phyloP scores from a whole-genome alignment of 495 filamentous ascomycete species.

The Aspergillus ellipticus region DNA sequence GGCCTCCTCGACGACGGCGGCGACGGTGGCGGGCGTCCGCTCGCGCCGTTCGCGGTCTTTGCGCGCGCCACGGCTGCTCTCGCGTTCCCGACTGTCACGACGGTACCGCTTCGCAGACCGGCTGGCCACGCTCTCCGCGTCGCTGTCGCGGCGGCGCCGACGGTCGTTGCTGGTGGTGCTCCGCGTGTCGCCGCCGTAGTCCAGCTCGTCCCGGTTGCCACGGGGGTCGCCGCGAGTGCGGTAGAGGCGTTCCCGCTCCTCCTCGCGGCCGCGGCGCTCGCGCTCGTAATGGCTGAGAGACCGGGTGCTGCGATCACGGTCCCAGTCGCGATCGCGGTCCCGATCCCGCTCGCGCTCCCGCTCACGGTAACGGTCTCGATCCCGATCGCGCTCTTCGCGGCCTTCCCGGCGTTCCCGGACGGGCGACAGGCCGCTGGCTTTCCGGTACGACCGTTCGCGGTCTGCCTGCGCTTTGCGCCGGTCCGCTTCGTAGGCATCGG shows the following conservation, averaged over 20 bases:
- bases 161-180: slow-evolving; percentile 57
- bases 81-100: slow-evolving; percentile 42
- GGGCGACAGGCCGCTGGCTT: slow-evolving; percentile 60
- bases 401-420: slow-evolving; percentile 43
- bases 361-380: slow-evolving; percentile 43
- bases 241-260: slow-evolving; percentile 81
- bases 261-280: slow-evolving; percentile 76
- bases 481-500: slow-evolving; percentile 84
- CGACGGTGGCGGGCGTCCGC: slow-evolving; percentile 45
- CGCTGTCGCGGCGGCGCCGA: slow-evolving; percentile 63
- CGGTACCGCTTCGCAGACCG: slow-evolving; percentile 50
- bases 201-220: slow-evolving; percentile 72
- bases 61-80: slow-evolving; percentile 57
- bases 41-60: slow-evolving; percentile 59
- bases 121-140: slow-evolving; percentile 65
- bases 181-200: slow-evolving; percentile 78
- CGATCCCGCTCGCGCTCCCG: slow-evolving; percentile 35
- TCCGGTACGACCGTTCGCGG: slow-evolving; percentile 82
- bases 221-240: slow-evolving; percentile 74
- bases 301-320: slow-evolving; percentile 48
- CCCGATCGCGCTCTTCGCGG: slow-evolving; percentile 58
- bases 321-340: slow-evolving; percentile 49
- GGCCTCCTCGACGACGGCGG: no score
- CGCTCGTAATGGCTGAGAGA: slow-evolving; percentile 56
- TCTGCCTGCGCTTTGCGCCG: slow-evolving; percentile 81